phyloP scores from a whole-genome alignment of 208 protist species.

The Wallacemonas sp. region DNA sequence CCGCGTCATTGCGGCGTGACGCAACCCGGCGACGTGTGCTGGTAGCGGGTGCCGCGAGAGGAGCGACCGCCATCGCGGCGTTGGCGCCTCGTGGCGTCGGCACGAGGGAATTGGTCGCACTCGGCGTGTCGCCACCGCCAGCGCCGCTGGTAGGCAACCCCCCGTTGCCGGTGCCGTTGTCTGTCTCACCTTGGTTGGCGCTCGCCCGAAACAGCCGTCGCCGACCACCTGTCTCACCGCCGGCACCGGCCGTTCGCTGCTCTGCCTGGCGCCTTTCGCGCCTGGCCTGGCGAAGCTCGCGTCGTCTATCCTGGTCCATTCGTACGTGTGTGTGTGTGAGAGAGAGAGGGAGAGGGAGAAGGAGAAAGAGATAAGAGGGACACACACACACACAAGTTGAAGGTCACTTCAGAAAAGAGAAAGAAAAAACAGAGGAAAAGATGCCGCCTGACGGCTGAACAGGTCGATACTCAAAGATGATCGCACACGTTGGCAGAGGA shows the following conservation, averaged over 20 bases:
- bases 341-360: background rate
- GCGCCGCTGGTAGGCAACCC: background rate
- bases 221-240: background rate
- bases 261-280: conserved; percentile 21
- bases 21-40: background rate
- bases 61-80: background rate
- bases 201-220: background rate
- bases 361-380: background rate
- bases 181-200: background rate
- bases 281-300: conserved; percentile 29
- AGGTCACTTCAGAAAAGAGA: conserved; percentile 9
- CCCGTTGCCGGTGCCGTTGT: background rate
- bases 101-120: no score
- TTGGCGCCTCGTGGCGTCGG: background rate
- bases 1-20: conserved; percentile 12
- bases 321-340: conserved; percentile 8
- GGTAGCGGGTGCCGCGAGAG: background rate
- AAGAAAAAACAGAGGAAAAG: background rate
- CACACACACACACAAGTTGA: no score
- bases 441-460: no score
- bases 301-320: conserved; percentile 31
- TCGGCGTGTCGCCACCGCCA: background rate
- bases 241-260: conserved; percentile 1
- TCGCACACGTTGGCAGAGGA: no score
- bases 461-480: no score